Percentiles rank a stretch among this genome's conserved stretches.
phyloP scores from a whole-genome alignment of 352 stramenopile genomes.

The Phytophthora gonapodyides region DNA sequence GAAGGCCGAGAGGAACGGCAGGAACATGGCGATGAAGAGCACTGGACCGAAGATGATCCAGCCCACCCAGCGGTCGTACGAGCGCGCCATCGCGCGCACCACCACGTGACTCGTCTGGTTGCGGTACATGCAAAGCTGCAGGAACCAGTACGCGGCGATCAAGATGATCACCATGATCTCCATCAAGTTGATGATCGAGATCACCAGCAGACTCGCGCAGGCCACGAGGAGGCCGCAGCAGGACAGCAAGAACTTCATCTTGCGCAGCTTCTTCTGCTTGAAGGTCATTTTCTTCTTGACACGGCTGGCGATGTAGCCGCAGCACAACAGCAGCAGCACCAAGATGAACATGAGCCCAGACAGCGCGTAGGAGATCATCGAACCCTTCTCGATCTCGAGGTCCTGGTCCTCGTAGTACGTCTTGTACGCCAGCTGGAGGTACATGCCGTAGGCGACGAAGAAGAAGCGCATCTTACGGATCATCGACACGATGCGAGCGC shows the following conservation, averaged over 20 bases:
- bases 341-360: constrained; percentile 72
- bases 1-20: constrained; percentile 86
- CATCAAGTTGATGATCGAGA: constrained; percentile 75
- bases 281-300: constrained; percentile 91
- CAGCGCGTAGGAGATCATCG: constrained; percentile 71
- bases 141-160: constrained; percentile 86
- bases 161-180: constrained; percentile 74
- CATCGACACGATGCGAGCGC: constrained; percentile 67
- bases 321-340: constrained; percentile 78
- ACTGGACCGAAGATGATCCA: constrained; percentile 90
- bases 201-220: constrained; percentile 58
- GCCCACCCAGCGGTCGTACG: constrained; percentile 81
- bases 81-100: constrained; percentile 71
- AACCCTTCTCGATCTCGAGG: constrained; percentile 58
- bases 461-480: constrained; percentile 88
- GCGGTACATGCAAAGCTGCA: constrained; percentile 74
- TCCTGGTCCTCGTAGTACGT: constrained; percentile 75
- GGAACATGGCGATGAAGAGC: constrained; percentile 89
- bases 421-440: constrained; percentile 81
- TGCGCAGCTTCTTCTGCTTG: constrained; percentile 89
- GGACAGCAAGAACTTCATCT: constrained; percentile 87
- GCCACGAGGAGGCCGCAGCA: constrained; percentile 71
- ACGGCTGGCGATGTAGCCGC: constrained; percentile 81
- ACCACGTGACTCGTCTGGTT: constrained; percentile 84
- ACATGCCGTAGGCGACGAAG: constrained; percentile 72